Evolutionary conservation across 306 rosid species (phyloP).

Genomic region (Medicago ruthenica): DNA sequence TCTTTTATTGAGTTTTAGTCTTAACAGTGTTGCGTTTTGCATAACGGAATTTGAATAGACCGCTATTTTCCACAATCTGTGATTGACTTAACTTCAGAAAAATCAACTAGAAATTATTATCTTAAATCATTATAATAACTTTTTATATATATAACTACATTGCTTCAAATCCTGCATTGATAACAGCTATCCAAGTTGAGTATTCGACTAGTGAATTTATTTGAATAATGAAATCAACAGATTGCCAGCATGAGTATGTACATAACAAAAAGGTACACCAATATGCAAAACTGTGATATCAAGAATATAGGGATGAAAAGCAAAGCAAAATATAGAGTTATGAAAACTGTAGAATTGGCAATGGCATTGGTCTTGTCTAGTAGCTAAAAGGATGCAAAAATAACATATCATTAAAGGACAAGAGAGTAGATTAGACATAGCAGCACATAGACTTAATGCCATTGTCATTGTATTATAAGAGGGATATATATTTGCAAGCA

Average conservation of each 20-base stretch:
- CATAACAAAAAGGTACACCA: neutral
- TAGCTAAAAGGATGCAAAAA: too few species aligned
- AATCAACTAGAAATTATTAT: neutral
- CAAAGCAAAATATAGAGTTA: neutral
- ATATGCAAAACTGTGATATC: neutral
- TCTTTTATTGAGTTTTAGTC: too few species aligned
- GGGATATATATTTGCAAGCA: neutral
- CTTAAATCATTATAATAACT: neutral
- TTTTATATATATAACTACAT: neutral
- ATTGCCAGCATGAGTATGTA: neutral
- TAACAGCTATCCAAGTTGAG: conserved; percentile 3
- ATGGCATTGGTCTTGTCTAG: too few species aligned
- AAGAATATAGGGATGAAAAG: neutral
- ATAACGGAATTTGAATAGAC: too few species aligned
- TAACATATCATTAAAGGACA: neutral
- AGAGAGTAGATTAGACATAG: neutral
- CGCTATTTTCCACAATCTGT: too few species aligned
- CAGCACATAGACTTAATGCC: neutral
- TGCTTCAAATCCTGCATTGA: neutral
- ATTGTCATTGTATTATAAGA: neutral
- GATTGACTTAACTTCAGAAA: neutral
- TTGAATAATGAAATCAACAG: conserved; percentile 3
- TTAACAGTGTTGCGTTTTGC: too few species aligned
- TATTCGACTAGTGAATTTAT: neutral
- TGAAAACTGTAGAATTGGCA: too few species aligned